These are phyloP conservation scores for Penicillium waksmanii DNA, from an alignment of 495 filamentous ascomycete genomes.

Conservation along the genomic window DNA sequence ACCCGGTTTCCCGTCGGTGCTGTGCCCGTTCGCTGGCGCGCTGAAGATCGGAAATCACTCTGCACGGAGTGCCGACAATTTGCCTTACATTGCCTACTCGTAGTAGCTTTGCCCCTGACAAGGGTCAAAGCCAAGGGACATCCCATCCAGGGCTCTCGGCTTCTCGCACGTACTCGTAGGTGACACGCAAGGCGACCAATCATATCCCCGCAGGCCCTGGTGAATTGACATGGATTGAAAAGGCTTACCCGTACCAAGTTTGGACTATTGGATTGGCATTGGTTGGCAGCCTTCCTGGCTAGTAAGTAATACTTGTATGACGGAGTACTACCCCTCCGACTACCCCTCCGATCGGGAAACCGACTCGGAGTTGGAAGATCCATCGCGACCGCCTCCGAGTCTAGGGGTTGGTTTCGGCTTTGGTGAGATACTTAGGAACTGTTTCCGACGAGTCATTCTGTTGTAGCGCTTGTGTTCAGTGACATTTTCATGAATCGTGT, in stretches of 20 bases:
- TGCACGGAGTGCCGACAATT: slow-evolving; percentile 1
- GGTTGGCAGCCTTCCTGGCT: neutral
- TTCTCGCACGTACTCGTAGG: neutral
- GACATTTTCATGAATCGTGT: neutral
- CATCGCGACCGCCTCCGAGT: neutral
- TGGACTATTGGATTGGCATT: neutral
- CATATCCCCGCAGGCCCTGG: neutral
- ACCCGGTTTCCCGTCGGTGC: neutral
- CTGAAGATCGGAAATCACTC: neutral
- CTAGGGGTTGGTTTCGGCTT: neutral
- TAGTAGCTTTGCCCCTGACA: neutral
- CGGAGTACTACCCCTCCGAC: too few relatives aligned
- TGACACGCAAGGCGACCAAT: slow-evolving; percentile 1
- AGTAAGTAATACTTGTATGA: too few relatives aligned
- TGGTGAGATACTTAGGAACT: neutral
- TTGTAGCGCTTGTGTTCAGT: neutral
- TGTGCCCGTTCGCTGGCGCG: neutral
- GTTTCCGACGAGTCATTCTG: neutral
- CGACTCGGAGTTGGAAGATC: neutral
- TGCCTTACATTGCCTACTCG: neutral
- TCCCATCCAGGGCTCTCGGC: too few relatives aligned
- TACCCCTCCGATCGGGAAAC: neutral
- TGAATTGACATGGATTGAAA: neutral
- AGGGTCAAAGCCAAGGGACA: neutral
- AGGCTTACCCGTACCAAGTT: neutral